Base-by-base conservation (phyloP, 2,329 filamentous ascomycete genomes). In the Zymoseptoria brevis region DNA sequence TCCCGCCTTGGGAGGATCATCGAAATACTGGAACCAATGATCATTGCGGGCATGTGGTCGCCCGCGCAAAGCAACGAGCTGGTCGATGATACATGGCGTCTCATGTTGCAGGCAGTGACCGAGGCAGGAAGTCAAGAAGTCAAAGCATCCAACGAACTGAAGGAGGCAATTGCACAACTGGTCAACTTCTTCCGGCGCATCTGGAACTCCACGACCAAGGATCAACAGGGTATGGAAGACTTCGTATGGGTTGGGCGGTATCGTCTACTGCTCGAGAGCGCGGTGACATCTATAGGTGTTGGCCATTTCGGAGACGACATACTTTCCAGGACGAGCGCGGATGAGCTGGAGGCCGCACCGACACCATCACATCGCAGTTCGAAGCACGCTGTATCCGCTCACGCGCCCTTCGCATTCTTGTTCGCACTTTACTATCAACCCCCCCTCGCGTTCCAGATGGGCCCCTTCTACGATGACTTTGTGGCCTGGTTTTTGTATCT, bases 81-180 rank as follows among this genome's bases (percentile, higher is more conserved):
- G 7, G 69, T 73, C 4, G 64, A 66, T 24, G 59, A 58, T 19
- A 65, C 67, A n/a, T 74, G 71, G 59, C 71, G 75, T 9, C 74
- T 78, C 30, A 76, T 90, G 11, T 78, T 89, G 50, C 75, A 78
- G 3, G 83, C 86, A 1, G 77, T 91, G 24, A 81, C 85, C 2
- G 81, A 82, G 54, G 88, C 88, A 48, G 87, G 87, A 22, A 82
- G 81, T 50, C 96, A 96, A 74, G 94, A 99, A 73, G 87, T 99
- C 66, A 96, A 93, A 67, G 86, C 92, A 6, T 91, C 90, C 0
- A 82, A 83, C 11, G 93, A 97, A 62, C 89, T 91, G 1, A 88
- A 89, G 69, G 83, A 85, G 61, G 93, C 92, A 60, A 81, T 96
- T 62, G 87, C 88, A 21, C 80, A 84, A 50, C 80, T 91, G 21